phyloP scores from a whole-genome alignment of 1,284 basidiomycete genomes.

The Mycena sp. region DNA sequence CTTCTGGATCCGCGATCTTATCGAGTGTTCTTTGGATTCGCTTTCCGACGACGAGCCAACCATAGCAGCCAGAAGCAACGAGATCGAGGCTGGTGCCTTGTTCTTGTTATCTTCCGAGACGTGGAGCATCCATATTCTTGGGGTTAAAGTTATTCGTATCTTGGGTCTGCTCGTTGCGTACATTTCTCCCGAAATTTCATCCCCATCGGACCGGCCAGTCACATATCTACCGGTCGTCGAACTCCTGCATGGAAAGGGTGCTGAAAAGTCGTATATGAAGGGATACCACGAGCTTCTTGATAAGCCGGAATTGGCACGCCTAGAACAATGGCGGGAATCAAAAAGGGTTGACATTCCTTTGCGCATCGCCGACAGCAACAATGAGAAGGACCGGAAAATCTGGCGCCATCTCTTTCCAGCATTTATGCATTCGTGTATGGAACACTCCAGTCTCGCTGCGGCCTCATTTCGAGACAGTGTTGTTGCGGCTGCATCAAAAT shows the following conservation, averaged over 20 bases:
- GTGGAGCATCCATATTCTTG: slow-evolving; percentile 59
- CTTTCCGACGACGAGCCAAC: slow-evolving; percentile 52
- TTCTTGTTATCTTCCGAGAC: slow-evolving; percentile 82
- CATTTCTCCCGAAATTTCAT: slow-evolving; percentile 46
- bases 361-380: slow-evolving; percentile 72
- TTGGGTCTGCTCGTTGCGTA: slow-evolving; percentile 58
- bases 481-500: slow-evolving; percentile 70
- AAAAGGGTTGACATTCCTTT: slow-evolving; percentile 62
- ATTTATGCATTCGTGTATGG: slow-evolving; percentile 65
- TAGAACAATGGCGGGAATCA: slow-evolving; percentile 71
- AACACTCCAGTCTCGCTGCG: slow-evolving; percentile 55
- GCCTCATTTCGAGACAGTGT: slow-evolving; percentile 68
- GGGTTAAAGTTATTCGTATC: slow-evolving; percentile 68
- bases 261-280: slow-evolving; percentile 58
- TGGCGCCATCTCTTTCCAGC: slow-evolving; percentile 78
- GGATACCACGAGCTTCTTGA: slow-evolving; percentile 76
- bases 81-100: slow-evolving; percentile 79
- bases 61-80: slow-evolving; percentile 56
- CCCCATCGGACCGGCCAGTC: slow-evolving; percentile 35
- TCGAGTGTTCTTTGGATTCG: slow-evolving; percentile 51
- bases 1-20: slow-evolving; percentile 66
- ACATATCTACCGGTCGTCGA: slow-evolving; percentile 55
- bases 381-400: slow-evolving; percentile 69
- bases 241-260: slow-evolving; percentile 57
- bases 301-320: slow-evolving; percentile 60